Conservation (phyloP, 2,329 filamentous ascomycete genomes). For the Remersonia thermophila region DNA sequence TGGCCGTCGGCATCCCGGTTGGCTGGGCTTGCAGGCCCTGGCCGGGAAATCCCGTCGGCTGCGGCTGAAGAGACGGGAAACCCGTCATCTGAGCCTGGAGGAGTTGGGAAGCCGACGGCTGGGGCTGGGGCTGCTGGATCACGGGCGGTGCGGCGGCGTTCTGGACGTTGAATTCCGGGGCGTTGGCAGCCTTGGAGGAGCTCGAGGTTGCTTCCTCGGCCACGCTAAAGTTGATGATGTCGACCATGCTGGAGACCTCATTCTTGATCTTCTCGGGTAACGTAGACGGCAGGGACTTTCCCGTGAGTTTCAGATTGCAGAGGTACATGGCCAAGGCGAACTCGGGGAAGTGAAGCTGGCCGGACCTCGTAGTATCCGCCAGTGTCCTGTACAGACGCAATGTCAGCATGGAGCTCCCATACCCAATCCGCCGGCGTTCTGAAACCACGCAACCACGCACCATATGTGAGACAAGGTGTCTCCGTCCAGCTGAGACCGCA, state of each 20-base stretch:
- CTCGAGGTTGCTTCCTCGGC: constrained; percentile 52
- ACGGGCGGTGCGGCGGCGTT: constrained; percentile 37
- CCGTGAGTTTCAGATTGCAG: constrained; percentile 84
- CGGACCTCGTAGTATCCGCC: constrained; percentile 90
- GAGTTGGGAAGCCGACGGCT: constrained; percentile 57
- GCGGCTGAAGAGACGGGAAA: constrained; percentile 35
- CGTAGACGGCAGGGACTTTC: constrained; percentile 61
- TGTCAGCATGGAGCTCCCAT: constrained; percentile 10
- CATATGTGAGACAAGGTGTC: constrained; percentile 87
- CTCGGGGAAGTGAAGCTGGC: constrained; percentile 91
- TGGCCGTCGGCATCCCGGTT: constrained; percentile 62
- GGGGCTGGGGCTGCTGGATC: constrained; percentile 60
- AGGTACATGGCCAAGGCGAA: constrained; percentile 98
- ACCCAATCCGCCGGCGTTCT: background rate
- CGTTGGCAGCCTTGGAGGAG: constrained; percentile 46
- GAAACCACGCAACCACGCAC: constrained; percentile 32
- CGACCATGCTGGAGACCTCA: constrained; percentile 98
- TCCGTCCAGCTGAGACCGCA: constrained; percentile 80
- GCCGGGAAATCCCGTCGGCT: constrained; percentile 21
- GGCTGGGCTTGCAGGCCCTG: constrained; percentile 53
- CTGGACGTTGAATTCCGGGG: constrained; percentile 52
- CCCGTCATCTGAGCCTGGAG: constrained; percentile 58
- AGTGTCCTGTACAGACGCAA: constrained; percentile 52
- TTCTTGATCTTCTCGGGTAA: constrained; percentile 85
- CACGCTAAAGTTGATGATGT: constrained; percentile 94